Evolutionary conservation across 495 filamentous ascomycete species (phyloP).

Genomic region (Trypethelium eluteriae): DNA sequence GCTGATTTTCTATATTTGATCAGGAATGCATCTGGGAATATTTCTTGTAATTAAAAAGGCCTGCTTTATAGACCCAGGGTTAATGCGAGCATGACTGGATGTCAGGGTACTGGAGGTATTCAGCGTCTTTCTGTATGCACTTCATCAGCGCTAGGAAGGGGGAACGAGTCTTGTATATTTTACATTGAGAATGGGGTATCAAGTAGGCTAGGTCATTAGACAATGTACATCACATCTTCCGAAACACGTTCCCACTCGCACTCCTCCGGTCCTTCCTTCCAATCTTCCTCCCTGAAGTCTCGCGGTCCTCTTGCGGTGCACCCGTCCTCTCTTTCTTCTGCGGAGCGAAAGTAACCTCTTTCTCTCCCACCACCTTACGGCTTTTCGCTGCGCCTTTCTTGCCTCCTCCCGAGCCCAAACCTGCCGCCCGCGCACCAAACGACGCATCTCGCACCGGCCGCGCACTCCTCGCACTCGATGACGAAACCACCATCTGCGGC

Average conservation of each 20-base stretch:
- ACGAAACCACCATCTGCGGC: slow-evolving; percentile 52
- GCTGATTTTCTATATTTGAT: not conserved
- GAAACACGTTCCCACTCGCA: slow-evolving; percentile 66
- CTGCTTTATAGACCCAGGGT: no score
- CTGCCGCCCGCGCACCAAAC: slow-evolving; percentile 61
- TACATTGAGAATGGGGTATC: not conserved
- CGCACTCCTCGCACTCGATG: slow-evolving; percentile 36
- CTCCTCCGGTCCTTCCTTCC: slow-evolving; percentile 53
- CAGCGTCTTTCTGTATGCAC: not conserved
- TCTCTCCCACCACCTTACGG: slow-evolving; percentile 66
- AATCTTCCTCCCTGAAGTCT: slow-evolving; percentile 37
- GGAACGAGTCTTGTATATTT: not conserved
- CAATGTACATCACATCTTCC: slow-evolving; percentile 43
- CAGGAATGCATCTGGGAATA: not conserved
- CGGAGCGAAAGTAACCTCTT: slow-evolving; percentile 77
- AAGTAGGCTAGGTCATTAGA: not conserved
- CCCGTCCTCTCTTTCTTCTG: slow-evolving; percentile 46
- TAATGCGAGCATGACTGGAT: no score
- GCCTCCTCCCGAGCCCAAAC: slow-evolving; percentile 32
- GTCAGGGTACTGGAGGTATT: no score
- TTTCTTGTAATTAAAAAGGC: not conserved
- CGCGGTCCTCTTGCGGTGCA: slow-evolving; percentile 22
- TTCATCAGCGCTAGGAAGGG: not conserved
- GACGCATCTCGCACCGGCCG: slow-evolving; percentile 46
- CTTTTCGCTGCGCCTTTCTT: slow-evolving; percentile 39